Evolutionary conservation across 2,329 filamentous ascomycete genomes (phyloP).

Genomic region (Diaporthe ampelina): DNA sequence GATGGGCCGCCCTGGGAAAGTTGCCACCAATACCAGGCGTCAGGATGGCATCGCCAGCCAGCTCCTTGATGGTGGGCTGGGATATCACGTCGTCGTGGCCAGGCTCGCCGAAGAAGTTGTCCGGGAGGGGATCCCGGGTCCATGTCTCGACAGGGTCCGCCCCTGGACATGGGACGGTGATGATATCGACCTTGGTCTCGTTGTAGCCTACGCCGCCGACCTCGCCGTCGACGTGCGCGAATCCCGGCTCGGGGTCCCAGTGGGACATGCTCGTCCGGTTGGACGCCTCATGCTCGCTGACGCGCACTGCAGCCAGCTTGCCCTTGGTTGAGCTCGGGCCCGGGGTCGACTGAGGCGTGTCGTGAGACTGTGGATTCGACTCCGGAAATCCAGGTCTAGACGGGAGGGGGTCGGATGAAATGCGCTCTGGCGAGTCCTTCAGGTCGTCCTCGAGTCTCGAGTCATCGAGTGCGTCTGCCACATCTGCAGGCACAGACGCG

Average conservation of each 20-base stretch:
- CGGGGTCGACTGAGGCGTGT: conserved; percentile 3
- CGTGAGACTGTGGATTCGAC: background rate
- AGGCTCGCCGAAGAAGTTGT: conserved; percentile 60
- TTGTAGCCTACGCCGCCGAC: conserved; percentile 61
- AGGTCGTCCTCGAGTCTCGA: conserved; percentile 32
- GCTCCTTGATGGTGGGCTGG: conserved; percentile 49
- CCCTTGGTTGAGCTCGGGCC: conserved; percentile 21
- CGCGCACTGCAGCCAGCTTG: conserved; percentile 30
- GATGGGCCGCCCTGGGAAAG: conserved; percentile 53
- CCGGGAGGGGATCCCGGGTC: conserved; percentile 63
- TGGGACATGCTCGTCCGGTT: conserved; percentile 48
- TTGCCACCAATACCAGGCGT: conserved; percentile 51
- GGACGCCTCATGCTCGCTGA: conserved; percentile 43
- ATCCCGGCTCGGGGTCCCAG: conserved; percentile 54
- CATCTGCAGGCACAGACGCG: conserved; percentile 24
- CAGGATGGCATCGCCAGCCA: conserved; percentile 50
- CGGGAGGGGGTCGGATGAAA: conserved; percentile 34
- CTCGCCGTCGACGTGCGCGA: conserved; percentile 59
- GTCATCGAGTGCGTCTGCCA: conserved; percentile 33
- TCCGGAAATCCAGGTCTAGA: conserved; percentile 18
- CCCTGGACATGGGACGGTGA: conserved; percentile 68
- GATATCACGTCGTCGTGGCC: conserved; percentile 43
- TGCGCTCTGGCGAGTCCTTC: conserved; percentile 34
- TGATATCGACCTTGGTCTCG: conserved; percentile 66
- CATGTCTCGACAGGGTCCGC: conserved; percentile 67